Evolutionary conservation across 495 filamentous ascomycete species (phyloP).

Genomic region (Alectoria sarmentosa): DNA sequence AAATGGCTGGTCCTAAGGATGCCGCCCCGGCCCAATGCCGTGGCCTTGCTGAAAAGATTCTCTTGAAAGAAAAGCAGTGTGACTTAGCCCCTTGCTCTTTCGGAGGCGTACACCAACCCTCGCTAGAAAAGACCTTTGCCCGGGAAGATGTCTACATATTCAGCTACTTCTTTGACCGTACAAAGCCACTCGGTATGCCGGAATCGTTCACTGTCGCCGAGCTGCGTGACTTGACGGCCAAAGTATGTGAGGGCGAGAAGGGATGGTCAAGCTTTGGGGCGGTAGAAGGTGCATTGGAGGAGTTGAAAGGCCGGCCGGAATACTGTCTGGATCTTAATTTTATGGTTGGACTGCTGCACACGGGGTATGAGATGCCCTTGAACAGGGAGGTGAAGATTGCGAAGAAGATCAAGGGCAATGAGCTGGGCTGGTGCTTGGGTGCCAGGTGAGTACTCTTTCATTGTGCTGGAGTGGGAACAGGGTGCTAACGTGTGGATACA

Average conservation of each 20-base stretch:
- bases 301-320: conserved; percentile 74
- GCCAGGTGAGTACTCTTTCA: conserved; percentile 71
- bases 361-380: conserved; percentile 96
- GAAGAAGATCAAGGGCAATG: conserved; percentile 96
- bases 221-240: conserved; percentile 71
- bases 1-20: conserved; percentile 75
- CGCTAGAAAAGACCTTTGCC: conserved; percentile 85
- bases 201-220: conserved; percentile 87
- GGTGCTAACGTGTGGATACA: conserved; percentile 38
- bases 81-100: conserved; percentile 87
- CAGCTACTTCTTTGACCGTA: conserved; percentile 96
- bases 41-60: conserved; percentile 77
- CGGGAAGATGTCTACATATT: conserved; percentile 92
- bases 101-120: conserved; percentile 92
- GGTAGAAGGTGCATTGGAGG: conserved; percentile 61
- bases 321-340: conserved; percentile 93
- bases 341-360: conserved; percentile 86
- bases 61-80: conserved; percentile 81
- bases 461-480: not conserved
- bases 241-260: conserved; percentile 73
- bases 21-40: conserved; percentile 79
- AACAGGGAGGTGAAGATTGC: conserved; percentile 93
- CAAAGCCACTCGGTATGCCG: conserved; percentile 86
- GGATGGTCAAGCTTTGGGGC: conserved; percentile 72
- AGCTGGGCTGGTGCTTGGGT: conserved; percentile 95